These are phyloP conservation scores for Aegilops tauschii DNA, from an alignment of 176 grass and related monocot genomes.

Conservation along the genomic window DNA sequence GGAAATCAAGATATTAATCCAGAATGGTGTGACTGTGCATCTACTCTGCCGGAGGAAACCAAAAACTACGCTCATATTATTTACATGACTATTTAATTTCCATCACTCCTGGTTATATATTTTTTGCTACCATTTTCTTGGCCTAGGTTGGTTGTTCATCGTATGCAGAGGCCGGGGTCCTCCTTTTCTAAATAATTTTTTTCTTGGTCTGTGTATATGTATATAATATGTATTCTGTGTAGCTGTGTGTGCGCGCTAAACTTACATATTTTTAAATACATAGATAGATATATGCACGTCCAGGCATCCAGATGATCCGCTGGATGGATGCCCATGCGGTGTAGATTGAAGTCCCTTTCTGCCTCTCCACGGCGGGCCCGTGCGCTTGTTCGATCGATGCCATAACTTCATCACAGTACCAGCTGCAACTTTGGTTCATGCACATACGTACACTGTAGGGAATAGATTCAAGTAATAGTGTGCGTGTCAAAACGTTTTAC, in stretches of 20 bases:
- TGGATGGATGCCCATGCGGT: slow-evolving; percentile 32
- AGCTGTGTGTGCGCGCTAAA: not conserved
- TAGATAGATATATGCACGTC: slow-evolving; percentile 5
- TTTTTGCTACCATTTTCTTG: not conserved
- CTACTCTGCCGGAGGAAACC: not conserved
- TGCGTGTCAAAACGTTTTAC: not conserved
- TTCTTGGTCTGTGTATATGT: not conserved
- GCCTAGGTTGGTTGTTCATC: too few relatives aligned
- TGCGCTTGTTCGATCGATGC: slow-evolving; percentile 3
- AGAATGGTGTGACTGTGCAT: not conserved
- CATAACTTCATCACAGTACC: slow-evolving; percentile 21
- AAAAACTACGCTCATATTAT: too few relatives aligned
- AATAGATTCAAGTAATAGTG: not conserved
- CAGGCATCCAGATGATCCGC: slow-evolving; percentile 14
- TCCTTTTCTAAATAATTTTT: not conserved
- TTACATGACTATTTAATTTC: too few relatives aligned
- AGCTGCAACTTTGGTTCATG: not conserved
- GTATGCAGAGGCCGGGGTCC: too few relatives aligned
- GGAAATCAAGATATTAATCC: not conserved
- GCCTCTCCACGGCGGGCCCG: slow-evolving; percentile 14
- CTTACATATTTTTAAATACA: not conserved
- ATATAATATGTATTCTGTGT: slow-evolving; percentile 11
- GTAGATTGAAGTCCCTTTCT: slow-evolving; percentile 43
- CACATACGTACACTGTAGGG: not conserved
- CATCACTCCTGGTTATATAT: too few relatives aligned